Base-by-base conservation (phyloP, 371 early-diverging fungal genomes). In the Amoeboaphelidium occidentale region DNA sequence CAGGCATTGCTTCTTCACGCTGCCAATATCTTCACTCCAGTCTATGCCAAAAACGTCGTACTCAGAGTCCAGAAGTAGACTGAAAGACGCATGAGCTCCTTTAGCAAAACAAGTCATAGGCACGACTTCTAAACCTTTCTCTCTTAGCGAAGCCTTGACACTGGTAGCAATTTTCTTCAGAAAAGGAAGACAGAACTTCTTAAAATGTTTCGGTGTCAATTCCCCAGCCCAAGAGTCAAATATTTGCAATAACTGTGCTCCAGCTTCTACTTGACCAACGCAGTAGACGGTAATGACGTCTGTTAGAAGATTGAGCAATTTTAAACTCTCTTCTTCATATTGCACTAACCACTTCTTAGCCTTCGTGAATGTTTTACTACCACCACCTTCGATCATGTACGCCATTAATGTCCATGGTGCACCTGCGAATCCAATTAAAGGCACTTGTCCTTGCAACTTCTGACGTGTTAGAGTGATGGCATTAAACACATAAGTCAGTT, bases 361-460 rank as follows among this genome's bases (percentile, higher is more conserved):
- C 60, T 81, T 81, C 39, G 75, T 65, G 48, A 88, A 65, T 0
- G 79, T 87, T 62, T 84, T 90, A 61, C 85, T 83, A 28, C 92
- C 88, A 43, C 90, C 89, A n/a, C 96, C 91, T 63, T 91, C 96
- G 55, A 94, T 79, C 39, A 46, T 24, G 58, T 94, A 94, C 2
- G 88, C 84, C 85, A 92, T 83, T 48, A 93, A 69, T 21, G 97
- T 96, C 93, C 93, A 96, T 4, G 97, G 97, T 1, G 91, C 92
- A 22, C 97, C 97, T 27, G 73, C 73, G 55, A 96, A 96, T 3
- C 97, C 97, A 62, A 85, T 76, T 59, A 96, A 66, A 24, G 94
- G 92, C 2, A 84, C 86, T 45, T 81, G 74, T 43, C 92, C 91
- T 2, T 74, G 70, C 25, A 96, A 70, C 44, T 67, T 68, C 46